Base-by-base conservation (phyloP, 2,329 filamentous ascomycete genomes). In the Cryphonectria parasitica region DNA sequence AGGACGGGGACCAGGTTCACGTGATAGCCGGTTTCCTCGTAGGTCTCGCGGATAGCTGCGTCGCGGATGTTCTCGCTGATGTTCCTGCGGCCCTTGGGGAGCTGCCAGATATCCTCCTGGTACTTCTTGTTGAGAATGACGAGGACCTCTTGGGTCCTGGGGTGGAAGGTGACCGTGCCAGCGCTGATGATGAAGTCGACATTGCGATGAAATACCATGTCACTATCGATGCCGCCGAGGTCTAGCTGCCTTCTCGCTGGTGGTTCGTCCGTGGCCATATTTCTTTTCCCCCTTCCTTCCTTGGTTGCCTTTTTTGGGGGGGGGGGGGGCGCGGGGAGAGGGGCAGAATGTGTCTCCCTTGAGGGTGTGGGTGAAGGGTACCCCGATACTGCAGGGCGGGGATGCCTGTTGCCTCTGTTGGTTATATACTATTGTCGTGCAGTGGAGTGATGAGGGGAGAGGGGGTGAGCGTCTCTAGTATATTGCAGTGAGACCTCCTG, bases 71-170 rank as follows among this genome's bases (percentile, higher is more conserved):
- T 78, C 73, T 86, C 84, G 68, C 79, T 80, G 60, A 86, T 81
- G 74, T 85, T 82, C 75, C 84, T 84, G 72, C 83, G 80, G 63
- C 84, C 84, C 74, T 86, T 85, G 64, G 84, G 84, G 8, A 86
- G 78, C 75, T 85, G 83, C 74, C 78, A 82, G 72, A 84, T 82
- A 25, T 79, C 62, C 25, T 66, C 63, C 17, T 54, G 77, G 71
- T 82, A 80, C 61, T 78, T 78, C 36, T 76, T 79, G 75, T 86
- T 84, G 75, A 79, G 82, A 28, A 86, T 76, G 52, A 84, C 75
- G 41, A 85, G 77, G 6, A 86, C 78, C 68, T 79, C 80, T 39
- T 77, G 77, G 3, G 76, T 74, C 1, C 68, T 66, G 5, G 78
- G 77, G 74, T 84, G 80, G 67, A 86, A 76, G 13, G 82, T 82